phyloP scores from a whole-genome alignment of 1,139 yeast species.

The Wickerhamiella pararugosa region DNA sequence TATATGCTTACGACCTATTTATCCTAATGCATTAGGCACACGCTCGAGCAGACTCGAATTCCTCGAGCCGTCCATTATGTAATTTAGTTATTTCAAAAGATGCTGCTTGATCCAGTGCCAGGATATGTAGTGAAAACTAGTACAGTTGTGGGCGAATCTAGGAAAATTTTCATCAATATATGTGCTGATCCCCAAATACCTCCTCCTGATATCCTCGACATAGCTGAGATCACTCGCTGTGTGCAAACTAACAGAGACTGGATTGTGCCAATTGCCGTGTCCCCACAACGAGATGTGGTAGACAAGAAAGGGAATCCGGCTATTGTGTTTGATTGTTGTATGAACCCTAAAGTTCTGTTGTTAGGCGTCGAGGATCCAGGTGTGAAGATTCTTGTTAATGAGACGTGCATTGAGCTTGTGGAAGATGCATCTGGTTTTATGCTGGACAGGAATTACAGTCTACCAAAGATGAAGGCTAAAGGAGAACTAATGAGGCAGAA shows the following conservation, averaged over 20 bases:
- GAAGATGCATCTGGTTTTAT: slow-evolving; percentile 17
- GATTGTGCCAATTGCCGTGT: slow-evolving; percentile 71
- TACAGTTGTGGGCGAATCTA: slow-evolving; percentile 28
- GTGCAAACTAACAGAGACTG: slow-evolving; percentile 57
- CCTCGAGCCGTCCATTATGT: no score
- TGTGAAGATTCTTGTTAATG: slow-evolving; percentile 47
- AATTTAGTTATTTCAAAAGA: neutral
- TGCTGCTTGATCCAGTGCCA: slow-evolving; percentile 33
- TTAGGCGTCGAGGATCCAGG: slow-evolving; percentile 42
- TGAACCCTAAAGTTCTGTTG: slow-evolving; percentile 22
- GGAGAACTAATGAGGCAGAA: slow-evolving; percentile 19
- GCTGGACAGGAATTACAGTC: slow-evolving; percentile 13
- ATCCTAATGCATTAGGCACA: no score
- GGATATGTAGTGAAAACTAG: slow-evolving; percentile 54
- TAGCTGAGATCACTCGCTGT: slow-evolving; percentile 43
- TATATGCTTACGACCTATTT: no score
- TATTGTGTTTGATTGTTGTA: slow-evolving; percentile 55
- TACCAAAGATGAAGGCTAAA: slow-evolving; percentile 22
- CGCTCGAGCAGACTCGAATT: no score
- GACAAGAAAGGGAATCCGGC: slow-evolving; percentile 61
- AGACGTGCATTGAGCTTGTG: slow-evolving; percentile 26
- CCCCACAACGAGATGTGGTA: slow-evolving; percentile 34
- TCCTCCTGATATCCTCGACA: slow-evolving; percentile 30
- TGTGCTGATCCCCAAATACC: slow-evolving; percentile 58
- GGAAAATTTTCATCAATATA: slow-evolving; percentile 66